Conservation (phyloP, 2,329 filamentous ascomycete genomes). For the Cryphonectria naterciae region DNA sequence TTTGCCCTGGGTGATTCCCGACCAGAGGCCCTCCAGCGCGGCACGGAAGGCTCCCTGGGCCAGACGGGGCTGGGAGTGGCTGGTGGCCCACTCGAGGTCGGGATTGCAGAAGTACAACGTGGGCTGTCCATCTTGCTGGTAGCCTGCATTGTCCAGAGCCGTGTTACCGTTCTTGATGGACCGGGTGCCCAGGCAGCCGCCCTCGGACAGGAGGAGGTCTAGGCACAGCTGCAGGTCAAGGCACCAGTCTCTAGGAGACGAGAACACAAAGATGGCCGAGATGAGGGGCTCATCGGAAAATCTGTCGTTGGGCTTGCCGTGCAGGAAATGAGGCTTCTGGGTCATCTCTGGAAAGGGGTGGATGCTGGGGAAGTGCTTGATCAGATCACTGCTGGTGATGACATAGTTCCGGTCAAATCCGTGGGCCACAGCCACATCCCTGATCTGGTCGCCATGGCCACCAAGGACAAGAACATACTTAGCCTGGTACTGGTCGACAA, state of each 20-base stretch:
- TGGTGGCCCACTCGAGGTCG: slow-evolving; percentile 71
- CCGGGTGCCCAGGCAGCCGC: slow-evolving; percentile 66
- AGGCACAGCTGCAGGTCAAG: slow-evolving; percentile 40
- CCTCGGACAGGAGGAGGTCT: slow-evolving; percentile 41
- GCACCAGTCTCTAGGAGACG: slow-evolving; percentile 41
- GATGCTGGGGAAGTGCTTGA: slow-evolving; percentile 32
- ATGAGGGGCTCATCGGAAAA: slow-evolving; percentile 49
- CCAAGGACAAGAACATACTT: slow-evolving; percentile 59
- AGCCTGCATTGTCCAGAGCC: slow-evolving; percentile 38
- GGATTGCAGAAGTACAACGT: slow-evolving; percentile 71
- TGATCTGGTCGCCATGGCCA: slow-evolving; percentile 45
- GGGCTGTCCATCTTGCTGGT: slow-evolving; percentile 64
- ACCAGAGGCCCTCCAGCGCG: slow-evolving; percentile 68
- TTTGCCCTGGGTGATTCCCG: slow-evolving; percentile 46
- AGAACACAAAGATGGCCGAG: slow-evolving; percentile 41
- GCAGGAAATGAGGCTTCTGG: slow-evolving; percentile 35
- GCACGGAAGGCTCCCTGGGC: slow-evolving; percentile 72
- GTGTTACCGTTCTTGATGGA: slow-evolving; percentile 60
- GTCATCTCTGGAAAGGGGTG: slow-evolving; percentile 45
- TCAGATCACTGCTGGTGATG: slow-evolving; percentile 43
- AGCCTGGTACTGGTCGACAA: slow-evolving; percentile 53
- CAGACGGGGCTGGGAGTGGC: slow-evolving; percentile 67
- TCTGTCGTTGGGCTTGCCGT: slow-evolving; percentile 44
- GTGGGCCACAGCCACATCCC: slow-evolving; percentile 37
- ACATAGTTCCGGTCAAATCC: slow-evolving; percentile 40